Conservation (phyloP, 2,329 filamentous ascomycete genomes). For the Elsinoe australis region DNA sequence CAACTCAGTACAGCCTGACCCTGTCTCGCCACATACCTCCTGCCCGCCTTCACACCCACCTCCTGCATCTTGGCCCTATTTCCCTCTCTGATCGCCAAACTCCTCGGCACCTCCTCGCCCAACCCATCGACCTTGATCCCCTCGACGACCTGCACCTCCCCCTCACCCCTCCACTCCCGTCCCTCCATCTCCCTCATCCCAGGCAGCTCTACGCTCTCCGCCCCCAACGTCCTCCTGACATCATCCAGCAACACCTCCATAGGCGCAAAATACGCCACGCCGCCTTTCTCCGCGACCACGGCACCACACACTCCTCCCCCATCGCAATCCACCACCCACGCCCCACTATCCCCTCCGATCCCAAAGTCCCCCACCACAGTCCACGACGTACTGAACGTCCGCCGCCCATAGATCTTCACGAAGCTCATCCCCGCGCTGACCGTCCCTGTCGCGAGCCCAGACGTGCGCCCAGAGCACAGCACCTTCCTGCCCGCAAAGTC, state of each 20-base stretch:
- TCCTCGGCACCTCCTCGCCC: not conserved
- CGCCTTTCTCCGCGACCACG: conserved; percentile 67
- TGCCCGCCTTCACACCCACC: not conserved
- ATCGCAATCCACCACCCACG: conserved; percentile 79
- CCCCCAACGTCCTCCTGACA: conserved; percentile 70
- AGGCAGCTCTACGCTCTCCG: conserved; percentile 62
- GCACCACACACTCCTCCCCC: conserved; percentile 80
- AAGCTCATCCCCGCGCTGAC: conserved; percentile 72
- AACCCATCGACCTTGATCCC: not conserved
- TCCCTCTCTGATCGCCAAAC: not conserved
- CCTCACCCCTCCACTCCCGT: too few relatives aligned
- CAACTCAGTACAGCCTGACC: conserved; percentile 7
- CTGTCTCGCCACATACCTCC: not conserved
- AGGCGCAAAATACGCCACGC: conserved; percentile 83
- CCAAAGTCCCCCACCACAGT: conserved; percentile 48
- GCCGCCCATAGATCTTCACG: conserved; percentile 79
- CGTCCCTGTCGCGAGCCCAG: conserved; percentile 68
- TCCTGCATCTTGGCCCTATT: too few relatives aligned
- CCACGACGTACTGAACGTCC: conserved; percentile 68
- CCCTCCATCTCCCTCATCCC: conserved; percentile 30
- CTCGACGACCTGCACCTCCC: not conserved
- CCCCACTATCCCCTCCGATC: conserved; percentile 83
- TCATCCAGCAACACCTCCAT: conserved; percentile 88
- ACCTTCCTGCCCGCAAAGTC: conserved; percentile 68
- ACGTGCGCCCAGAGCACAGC: conserved; percentile 82